phyloP scores from a whole-genome alignment of 202 grass and related monocot genomes.

The Eragrostis tef region DNA sequence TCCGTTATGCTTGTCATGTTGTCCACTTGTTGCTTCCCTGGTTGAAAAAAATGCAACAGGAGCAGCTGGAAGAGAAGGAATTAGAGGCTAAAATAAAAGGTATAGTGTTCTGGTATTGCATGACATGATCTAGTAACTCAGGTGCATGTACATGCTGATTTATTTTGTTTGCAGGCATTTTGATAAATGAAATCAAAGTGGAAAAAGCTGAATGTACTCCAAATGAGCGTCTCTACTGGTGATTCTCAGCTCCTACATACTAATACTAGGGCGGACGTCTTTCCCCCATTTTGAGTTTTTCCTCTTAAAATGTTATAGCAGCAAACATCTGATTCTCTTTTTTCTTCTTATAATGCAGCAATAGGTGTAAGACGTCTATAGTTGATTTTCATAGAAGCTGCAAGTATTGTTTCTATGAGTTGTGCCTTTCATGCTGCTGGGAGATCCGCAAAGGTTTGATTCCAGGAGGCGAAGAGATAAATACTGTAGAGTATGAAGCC shows the following conservation, averaged over 20 bases:
- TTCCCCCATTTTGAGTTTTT: not conserved
- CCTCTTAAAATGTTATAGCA: not conserved
- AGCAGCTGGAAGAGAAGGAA: constrained; percentile 66
- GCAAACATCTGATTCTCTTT: constrained; percentile 26
- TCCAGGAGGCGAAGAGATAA: constrained; percentile 62
- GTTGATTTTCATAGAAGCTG: constrained; percentile 79
- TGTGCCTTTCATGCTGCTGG: constrained; percentile 63
- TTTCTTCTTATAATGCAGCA: constrained; percentile 45
- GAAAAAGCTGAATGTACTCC: constrained; percentile 35
- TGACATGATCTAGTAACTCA: not conserved
- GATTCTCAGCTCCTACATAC: not conserved
- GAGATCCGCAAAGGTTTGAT: constrained; percentile 62
- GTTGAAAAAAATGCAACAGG: constrained; percentile 56
- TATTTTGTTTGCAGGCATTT: constrained; percentile 40
- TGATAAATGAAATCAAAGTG: constrained; percentile 43
- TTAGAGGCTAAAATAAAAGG: constrained; percentile 67
- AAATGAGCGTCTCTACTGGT: constrained; percentile 69
- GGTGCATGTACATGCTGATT: not conserved
- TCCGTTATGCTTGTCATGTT: constrained; percentile 56
- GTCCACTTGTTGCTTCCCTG: constrained; percentile 62
- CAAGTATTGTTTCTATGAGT: constrained; percentile 56
- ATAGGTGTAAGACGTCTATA: constrained; percentile 71
- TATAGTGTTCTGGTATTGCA: constrained; percentile 32
- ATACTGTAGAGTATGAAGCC: constrained; percentile 12
- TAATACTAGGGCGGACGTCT: not conserved